Evolutionary conservation across 768 basidiomycete genomes (phyloP), one percentile per base, ranked within the genome.

Genomic region (Amanita phalloides): DNA sequence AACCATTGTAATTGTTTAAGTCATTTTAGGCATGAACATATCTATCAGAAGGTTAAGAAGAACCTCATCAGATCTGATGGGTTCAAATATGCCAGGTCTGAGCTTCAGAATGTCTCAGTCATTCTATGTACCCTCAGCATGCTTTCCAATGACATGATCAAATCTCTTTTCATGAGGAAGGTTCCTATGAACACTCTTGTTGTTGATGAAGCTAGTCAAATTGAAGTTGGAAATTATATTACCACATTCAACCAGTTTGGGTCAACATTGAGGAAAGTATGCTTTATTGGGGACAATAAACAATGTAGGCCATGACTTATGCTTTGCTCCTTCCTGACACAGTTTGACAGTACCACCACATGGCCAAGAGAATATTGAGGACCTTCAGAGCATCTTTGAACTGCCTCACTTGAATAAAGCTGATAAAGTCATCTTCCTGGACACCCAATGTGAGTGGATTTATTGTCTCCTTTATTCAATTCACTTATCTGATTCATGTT

Each of bases 91-190:
- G 45, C 66, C 13, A 47, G 59, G 8, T 13, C 49, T 5, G 54
- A 62, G 33, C 56, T 77, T 6, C 57, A 60, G 55, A 72, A 65
- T 20, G 72, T 71, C 37, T 67, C 75, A 55, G 82, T 90, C 17
- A 71, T 90, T 17, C 73, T 92, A 1, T 87, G 84, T 60, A 91
- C 90, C 20, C 65, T 90, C 0, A 76, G 76, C 64, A 91, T 90
- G 86, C 74, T 91, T 3, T 81, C 86, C 0, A 75, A 68, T 49
- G 1, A 0, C 0, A 3, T 10, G 0, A 61, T 78, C 17, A 32
- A 32, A 11, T 6, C 1, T 1, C 68, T 59, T 47, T 75, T 77
- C 47, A 64, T 64, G 0, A 48, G 45, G 17, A 50, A 56, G 25
- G 61, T 73, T 44, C 77, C 79, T 21, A 43, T 83, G 39, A 66